Base-by-base conservation (phyloP, 2,329 filamentous ascomycete genomes). In the Cadophora sp. region DNA sequence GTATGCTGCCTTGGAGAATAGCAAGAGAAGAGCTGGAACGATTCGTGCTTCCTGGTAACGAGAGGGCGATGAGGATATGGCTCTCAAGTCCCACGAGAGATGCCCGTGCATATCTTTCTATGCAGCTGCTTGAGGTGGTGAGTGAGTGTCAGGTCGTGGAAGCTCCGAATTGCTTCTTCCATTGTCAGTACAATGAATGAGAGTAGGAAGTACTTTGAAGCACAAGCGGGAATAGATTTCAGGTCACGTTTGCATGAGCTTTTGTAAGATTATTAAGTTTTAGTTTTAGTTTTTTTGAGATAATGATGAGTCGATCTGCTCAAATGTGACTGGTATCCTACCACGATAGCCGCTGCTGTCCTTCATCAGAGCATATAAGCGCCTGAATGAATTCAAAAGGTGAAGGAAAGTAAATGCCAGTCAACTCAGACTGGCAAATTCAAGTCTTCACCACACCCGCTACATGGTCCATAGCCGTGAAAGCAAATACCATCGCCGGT, bases 401-500 rank as follows among this genome's bases (percentile, higher is more conserved):
- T 39, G 36, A 39, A 13, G 8, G 36, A 39, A 13, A 13, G 11
- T 1, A 13, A 8, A 39, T 39, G 36, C 36, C 8, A 11, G 4
- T 5, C 36, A 9, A 9, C 36, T n/a, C 27, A 14, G n/a, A 7
- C 6, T 30, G 48, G 27, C 24, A n/a, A 7, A 3, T 4, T 30
- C 48, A 30, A 30, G 9, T 18, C 18, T 33, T 5, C 24, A 16
- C 16, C 22, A 18, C 5, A 16, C 24, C 24, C 3, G 64, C 33
- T 20, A 62, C 8, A 53, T 66, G 62, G 55, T 65, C 53, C 16
- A 56, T 68, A n/a, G 77, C 77, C 56, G 77, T 70, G 59, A 72
- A 80, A 2, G 68, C 77, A 76, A 79, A 79, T 3, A 77, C 78
- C 72, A 80, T 64, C 0, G 73, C 79, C 11, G 78, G 79, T 0